These are phyloP conservation scores for Typha latifolia DNA, from an alignment of 176 grass and related monocot species.

Conservation along the genomic window DNA sequence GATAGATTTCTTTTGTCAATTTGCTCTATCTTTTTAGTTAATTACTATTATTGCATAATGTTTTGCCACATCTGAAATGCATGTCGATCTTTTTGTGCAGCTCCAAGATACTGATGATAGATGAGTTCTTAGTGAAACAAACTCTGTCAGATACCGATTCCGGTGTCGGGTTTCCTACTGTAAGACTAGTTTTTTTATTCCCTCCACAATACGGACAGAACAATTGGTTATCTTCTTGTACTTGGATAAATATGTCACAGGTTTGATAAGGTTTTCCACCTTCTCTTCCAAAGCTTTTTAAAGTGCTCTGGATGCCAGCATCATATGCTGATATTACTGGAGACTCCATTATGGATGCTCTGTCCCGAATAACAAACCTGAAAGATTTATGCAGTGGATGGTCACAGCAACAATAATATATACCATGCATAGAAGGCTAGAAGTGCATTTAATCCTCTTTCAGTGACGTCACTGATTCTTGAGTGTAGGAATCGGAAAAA, in stretches of 20 bases:
- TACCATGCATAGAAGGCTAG: too few relatives aligned
- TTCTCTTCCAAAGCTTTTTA: constrained; percentile 45
- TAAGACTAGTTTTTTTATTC: too few relatives aligned
- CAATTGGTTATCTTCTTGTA: constrained; percentile 34
- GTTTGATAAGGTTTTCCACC: constrained; percentile 46
- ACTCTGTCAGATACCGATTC: too few relatives aligned
- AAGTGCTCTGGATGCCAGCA: constrained; percentile 32
- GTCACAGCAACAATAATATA: too few relatives aligned
- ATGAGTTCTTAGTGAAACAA: neutral
- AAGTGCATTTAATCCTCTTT: too few relatives aligned
- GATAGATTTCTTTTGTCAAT: neutral
- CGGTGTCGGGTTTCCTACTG: too few relatives aligned
- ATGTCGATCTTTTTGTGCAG: neutral
- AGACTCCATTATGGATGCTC: constrained; percentile 57
- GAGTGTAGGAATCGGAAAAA: too few relatives aligned
- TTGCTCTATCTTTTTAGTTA: neutral
- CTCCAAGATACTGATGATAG: neutral
- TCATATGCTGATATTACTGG: constrained; percentile 54
- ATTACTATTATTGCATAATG: neutral
- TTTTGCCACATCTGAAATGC: neutral
- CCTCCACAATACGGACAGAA: too few relatives aligned
- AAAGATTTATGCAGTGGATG: too few relatives aligned
- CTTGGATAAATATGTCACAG: constrained; percentile 50
- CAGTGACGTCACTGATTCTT: too few relatives aligned
- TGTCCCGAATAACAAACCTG: constrained; percentile 47